These are phyloP conservation scores for Dryadomyces quercivorus DNA, from an alignment of 2,329 filamentous ascomycete species.

Conservation along the genomic window DNA sequence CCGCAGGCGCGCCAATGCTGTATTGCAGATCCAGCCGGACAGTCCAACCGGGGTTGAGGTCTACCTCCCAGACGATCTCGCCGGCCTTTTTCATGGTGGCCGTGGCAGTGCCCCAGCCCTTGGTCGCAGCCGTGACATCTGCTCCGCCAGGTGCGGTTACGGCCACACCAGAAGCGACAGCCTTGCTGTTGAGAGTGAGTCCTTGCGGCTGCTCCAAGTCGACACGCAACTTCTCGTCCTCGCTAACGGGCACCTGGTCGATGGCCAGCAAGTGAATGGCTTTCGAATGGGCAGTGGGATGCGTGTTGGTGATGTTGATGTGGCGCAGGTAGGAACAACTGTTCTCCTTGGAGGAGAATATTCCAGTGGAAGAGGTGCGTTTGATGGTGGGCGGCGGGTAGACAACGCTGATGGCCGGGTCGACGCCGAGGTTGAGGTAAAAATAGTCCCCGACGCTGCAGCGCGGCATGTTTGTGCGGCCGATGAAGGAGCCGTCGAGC, in stretches of 20 bases:
- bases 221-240: constrained; percentile 45
- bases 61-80: constrained; percentile 46
- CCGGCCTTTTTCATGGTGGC: constrained; percentile 43
- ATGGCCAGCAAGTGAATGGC: constrained; percentile 36
- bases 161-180: constrained; percentile 15
- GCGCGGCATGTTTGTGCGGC: constrained; percentile 40
- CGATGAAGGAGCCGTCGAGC: constrained; percentile 51
- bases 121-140: constrained; percentile 16
- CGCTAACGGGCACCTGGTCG: constrained; percentile 50
- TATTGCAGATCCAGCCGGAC: constrained; percentile 50
- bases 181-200: constrained; percentile 25
- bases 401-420: constrained; percentile 40
- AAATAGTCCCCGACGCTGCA: constrained; percentile 43
- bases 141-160: not conserved
- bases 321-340: constrained; percentile 35
- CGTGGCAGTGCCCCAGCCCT: constrained; percentile 40
- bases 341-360: constrained; percentile 42
- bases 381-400: constrained; percentile 45
- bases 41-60: constrained; percentile 42
- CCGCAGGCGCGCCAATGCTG: constrained; percentile 41
- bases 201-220: constrained; percentile 36
- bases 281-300: constrained; percentile 17
- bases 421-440: constrained; percentile 43
- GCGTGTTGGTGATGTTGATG: constrained; percentile 39
- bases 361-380: constrained; percentile 31